phyloP scores from a whole-genome alignment of 768 basidiomycete genomes.

The Boletellus ananas region DNA sequence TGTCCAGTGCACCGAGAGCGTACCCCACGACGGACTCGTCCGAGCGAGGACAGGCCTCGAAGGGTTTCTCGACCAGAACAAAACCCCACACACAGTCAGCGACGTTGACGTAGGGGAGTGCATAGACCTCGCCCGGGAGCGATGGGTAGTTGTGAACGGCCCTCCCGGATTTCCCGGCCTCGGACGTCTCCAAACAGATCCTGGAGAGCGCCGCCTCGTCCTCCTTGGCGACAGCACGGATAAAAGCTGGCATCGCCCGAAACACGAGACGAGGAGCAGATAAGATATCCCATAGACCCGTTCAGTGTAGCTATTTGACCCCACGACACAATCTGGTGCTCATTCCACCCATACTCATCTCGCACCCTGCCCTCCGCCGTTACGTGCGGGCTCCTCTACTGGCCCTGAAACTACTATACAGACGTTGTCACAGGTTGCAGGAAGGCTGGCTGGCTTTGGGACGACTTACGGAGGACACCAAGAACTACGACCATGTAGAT shows the following conservation, averaged over 20 bases:
- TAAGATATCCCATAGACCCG: background rate
- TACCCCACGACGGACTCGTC: slow-evolving; percentile 63
- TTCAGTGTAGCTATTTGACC: background rate
- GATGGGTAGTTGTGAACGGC: slow-evolving; percentile 55
- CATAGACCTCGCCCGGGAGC: slow-evolving; percentile 68
- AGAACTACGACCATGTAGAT: slow-evolving; percentile 65
- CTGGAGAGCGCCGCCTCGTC: slow-evolving; percentile 58
- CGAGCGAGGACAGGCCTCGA: slow-evolving; percentile 18
- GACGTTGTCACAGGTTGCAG: background rate
- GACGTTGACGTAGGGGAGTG: slow-evolving; percentile 70
- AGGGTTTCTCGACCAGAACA: slow-evolving; percentile 54
- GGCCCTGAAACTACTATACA: slow-evolving; percentile 29
- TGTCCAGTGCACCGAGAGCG: slow-evolving; percentile 62
- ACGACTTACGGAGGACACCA: slow-evolving; percentile 53
- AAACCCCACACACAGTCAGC: slow-evolving; percentile 65
- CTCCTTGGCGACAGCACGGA: slow-evolving; percentile 52
- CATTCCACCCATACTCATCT: slow-evolving; percentile 15
- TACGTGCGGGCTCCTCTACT: slow-evolving; percentile 24
- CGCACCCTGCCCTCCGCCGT: slow-evolving; percentile 18
- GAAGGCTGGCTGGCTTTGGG: background rate
- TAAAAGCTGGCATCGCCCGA: slow-evolving; percentile 35
- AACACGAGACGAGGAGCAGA: no score
- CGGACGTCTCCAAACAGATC: slow-evolving; percentile 73
- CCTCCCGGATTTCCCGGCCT: slow-evolving; percentile 67
- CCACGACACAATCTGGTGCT: no score